Evolutionary conservation across 176 grass and related monocot genomes (phyloP), one percentile per base, ranked within the genome.

Genomic region (Themeda triandra): DNA sequence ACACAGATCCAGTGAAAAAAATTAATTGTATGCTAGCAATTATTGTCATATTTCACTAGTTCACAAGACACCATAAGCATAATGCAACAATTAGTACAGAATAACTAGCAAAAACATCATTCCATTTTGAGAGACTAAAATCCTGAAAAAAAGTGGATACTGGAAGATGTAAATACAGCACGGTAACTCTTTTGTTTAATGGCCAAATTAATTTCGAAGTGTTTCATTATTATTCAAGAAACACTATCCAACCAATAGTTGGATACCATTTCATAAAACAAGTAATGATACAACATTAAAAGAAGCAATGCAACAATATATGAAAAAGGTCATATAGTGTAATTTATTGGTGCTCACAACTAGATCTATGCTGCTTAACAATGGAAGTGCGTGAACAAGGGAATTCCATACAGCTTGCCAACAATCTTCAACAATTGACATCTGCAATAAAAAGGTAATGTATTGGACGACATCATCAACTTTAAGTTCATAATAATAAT

Each of bases 371-470:
- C 79, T 84, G 53, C 91, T 95, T 73, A 98, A 86, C 42, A 90
- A 77, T 25, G 91, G 89, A 51, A 98, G 80, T 65, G 91, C 85
- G 8, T 91, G 91, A 67, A 95, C 83, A 88, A 98, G 90, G 56
- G 79, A 91, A 76, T 76, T 95, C 95, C 95, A 98, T 42, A 93
- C 33, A 79, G 93, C 95, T 93, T 95, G 95, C 92, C 95, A 98
- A 80, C 81, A 76, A 83, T 64, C 80, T 92, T 92, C 84, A 76
- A 98, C 48, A 79, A 67, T 24, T 83, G 83, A 85, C 86, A 90
- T 90, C 95, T 98, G 79, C 66, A 91, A 79, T 78, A 89, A 86
- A 83, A 21, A 88, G 17, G 70, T 69, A 63, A 80, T 4, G 40
- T 13, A 39, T 51, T 53, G 76, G 18, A 24, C 15, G 31, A 32